A percentile compares a stretch with the other conserved stretches of the same genome.
Conservation (phyloP, 306 rosid genomes). For the Prunus salicina region DNA sequence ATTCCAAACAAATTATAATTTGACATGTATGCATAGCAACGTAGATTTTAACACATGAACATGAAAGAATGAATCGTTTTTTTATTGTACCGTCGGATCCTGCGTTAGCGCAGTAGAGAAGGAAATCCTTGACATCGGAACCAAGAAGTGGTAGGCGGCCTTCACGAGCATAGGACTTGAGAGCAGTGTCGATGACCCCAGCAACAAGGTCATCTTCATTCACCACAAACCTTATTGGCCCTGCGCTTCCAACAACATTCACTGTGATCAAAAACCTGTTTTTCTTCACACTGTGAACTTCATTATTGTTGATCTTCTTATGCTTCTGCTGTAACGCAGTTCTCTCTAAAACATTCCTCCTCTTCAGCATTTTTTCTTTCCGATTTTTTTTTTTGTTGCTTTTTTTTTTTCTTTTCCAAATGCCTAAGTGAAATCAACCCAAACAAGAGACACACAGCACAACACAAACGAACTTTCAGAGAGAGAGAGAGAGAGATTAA, state of each 20-base stretch:
- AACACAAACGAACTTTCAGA: background rate
- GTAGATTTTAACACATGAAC: background rate
- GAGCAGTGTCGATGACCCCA: constrained; percentile 26
- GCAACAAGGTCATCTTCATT: constrained; percentile 29
- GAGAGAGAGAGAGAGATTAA: background rate
- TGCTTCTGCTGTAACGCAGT: constrained; percentile 25
- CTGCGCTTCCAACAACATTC: constrained; percentile 29
- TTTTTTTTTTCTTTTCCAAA: background rate
- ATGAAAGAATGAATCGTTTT: background rate
- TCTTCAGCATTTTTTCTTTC: background rate
- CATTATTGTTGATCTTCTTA: constrained; percentile 19
- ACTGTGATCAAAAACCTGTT: constrained; percentile 30
- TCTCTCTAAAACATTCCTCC: constrained; percentile 19
- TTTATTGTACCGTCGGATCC: constrained; percentile 30
- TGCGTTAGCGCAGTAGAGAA: constrained; percentile 28
- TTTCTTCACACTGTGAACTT: background rate
- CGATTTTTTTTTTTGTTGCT: background rate
- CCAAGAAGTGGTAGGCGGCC: constrained; percentile 39
- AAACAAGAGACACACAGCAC: background rate
- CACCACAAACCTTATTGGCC: constrained; percentile 40
- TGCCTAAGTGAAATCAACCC: background rate
- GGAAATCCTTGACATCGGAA: constrained; percentile 21
- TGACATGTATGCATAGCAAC: too few species aligned
- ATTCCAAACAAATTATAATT: background rate
- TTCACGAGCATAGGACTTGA: constrained; percentile 31